Percentiles rank a stretch among this genome's conserved stretches.
Conservation (phyloP, 1,139 yeast species). For the Yamadazyma mexicana region DNA sequence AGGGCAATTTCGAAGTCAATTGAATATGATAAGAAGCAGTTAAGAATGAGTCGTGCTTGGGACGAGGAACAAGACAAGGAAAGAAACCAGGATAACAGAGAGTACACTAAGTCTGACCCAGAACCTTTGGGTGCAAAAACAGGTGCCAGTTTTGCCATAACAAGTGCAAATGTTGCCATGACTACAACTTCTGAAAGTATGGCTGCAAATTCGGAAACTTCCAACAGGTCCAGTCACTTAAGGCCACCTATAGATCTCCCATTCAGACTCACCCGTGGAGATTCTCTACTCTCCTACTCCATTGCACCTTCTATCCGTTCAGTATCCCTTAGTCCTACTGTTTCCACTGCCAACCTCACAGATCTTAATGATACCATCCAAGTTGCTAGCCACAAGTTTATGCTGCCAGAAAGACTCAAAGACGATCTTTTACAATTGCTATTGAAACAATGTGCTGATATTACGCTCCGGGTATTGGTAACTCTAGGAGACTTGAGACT, state of each 20-base stretch:
- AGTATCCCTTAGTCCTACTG: constrained; percentile 22
- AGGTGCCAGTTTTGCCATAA: no score
- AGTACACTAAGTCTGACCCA: no score
- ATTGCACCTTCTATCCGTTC: background rate
- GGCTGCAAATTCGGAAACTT: background rate
- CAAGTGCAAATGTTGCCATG: no score
- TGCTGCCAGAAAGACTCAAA: constrained; percentile 21
- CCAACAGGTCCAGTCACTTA: background rate
- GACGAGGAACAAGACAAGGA: background rate
- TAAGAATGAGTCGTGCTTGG: background rate
- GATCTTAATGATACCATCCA: constrained; percentile 19
- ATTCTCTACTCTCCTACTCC: constrained; percentile 10
- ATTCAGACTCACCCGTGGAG: constrained; percentile 9
- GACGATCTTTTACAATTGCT: constrained; percentile 30
- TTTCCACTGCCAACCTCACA: constrained; percentile 19
- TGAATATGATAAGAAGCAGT: constrained; percentile 1
- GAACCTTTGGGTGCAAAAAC: no score
- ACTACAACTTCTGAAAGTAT: no score
- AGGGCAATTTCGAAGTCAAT: constrained; percentile 14
- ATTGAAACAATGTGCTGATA: constrained; percentile 22
- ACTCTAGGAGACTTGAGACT: constrained; percentile 37
- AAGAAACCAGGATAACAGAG: background rate
- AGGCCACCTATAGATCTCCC: constrained; percentile 6
- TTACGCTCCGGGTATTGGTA: constrained; percentile 27
- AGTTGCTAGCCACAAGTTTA: constrained; percentile 20